These are phyloP conservation scores for Phylloporus rhodoxanthus DNA, from an alignment of 768 basidiomycete genomes.

Conservation along the genomic window DNA sequence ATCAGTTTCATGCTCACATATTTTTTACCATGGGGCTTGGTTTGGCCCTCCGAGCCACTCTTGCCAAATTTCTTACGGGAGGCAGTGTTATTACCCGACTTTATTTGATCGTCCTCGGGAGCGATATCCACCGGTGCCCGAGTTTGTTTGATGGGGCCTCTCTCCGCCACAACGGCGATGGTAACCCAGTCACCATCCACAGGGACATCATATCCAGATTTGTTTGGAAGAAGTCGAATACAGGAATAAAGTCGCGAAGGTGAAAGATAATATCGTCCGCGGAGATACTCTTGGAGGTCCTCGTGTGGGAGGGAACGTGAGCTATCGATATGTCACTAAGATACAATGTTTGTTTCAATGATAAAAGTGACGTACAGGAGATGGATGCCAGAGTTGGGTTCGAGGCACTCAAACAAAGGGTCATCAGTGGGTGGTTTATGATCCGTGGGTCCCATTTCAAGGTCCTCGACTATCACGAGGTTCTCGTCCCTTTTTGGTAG, in stretches of 20 bases:
- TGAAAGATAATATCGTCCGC: slow-evolving; percentile 80
- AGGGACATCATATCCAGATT: slow-evolving; percentile 85
- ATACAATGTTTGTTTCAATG: slow-evolving; percentile 1
- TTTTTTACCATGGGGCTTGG: slow-evolving; percentile 57
- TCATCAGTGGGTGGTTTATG: slow-evolving; percentile 68
- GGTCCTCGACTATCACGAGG: slow-evolving; percentile 67
- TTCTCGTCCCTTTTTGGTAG: slow-evolving; percentile 45
- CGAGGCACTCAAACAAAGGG: slow-evolving; percentile 68
- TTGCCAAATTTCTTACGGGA: slow-evolving; percentile 15
- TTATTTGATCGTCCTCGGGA: slow-evolving; percentile 36
- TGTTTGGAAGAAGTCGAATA: slow-evolving; percentile 68
- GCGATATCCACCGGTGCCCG: slow-evolving; percentile 55
- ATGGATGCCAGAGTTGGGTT: slow-evolving; percentile 88
- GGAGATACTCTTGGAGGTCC: slow-evolving; percentile 73
- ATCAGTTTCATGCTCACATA: slow-evolving; percentile 83
- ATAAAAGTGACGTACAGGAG: slow-evolving; percentile 55
- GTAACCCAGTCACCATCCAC: slow-evolving; percentile 93
- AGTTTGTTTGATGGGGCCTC: slow-evolving; percentile 71
- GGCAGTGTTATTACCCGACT: neutral
- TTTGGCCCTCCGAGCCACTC: slow-evolving; percentile 10
- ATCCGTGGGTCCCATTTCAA: slow-evolving; percentile 73
- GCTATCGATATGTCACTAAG: slow-evolving; percentile 36
- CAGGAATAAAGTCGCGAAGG: slow-evolving; percentile 87
- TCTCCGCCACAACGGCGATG: slow-evolving; percentile 91
- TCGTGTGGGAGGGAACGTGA: slow-evolving; percentile 70